Base-by-base conservation (phyloP, 495 filamentous ascomycete species). In the Jackrogersella minutella region DNA sequence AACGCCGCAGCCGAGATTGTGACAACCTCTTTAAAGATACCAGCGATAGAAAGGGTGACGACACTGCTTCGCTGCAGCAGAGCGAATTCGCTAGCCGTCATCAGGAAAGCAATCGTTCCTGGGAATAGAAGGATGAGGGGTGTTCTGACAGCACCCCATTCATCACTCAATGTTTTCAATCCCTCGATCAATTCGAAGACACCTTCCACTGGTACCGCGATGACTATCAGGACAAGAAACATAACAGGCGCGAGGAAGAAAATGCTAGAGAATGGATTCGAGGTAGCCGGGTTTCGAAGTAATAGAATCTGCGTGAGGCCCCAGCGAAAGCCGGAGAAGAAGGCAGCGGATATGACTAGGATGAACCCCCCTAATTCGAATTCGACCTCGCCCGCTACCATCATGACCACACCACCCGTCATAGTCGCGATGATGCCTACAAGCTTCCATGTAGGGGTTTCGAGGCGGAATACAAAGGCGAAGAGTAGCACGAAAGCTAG, bases 1-100 rank as follows among this genome's bases (percentile, higher is more conserved):
- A 96, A 75, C 16, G 91, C 91, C 0, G 95, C 96, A 1, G 92
- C 92, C 36, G 87, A 87, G 72, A 99, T 98, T 5, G 96, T 99
- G 52, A 99, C 88, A 9, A 97, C 96, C 78, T 99, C 96, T 77
- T 99, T 99, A 83, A 99, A 98, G 52, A 98, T 99, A 46, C 96
- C 96, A 65, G 93, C 96, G 56, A 99, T 97, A 50, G 90, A 93
- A 47, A 99, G 84, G 0, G 96, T 98, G 46, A 99, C 96, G 52
- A 99, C 96, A 5, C 90, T 93, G 3, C 93, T 98, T 30, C 96
- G 92, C 81, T 97, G 89, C 40, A 99, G 83, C 26, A 99, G 84
- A 43, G 96, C 94, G 70, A 98, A 99, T 78, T 99, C 96, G 43
- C 92, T 92, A 0, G 92, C 85, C 30, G 95, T 97, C 96, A 99